phyloP scores from a whole-genome alignment of 371 early-diverging fungal genomes.

The Mucor lusitanicus region DNA sequence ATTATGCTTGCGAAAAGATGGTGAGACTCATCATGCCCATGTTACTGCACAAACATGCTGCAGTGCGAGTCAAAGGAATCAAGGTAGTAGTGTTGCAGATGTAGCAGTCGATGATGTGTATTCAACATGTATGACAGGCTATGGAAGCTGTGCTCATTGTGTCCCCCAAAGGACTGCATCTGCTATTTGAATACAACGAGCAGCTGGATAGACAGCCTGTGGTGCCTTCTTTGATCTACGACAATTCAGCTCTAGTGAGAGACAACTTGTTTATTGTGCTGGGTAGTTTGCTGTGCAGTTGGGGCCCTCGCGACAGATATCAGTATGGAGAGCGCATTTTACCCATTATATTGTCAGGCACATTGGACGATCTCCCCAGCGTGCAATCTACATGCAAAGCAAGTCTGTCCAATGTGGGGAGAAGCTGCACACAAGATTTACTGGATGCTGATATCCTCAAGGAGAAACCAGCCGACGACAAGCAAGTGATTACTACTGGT shows the following conservation, averaged over 20 bases:
- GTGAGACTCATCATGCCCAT: conserved; percentile 16
- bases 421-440: conserved; percentile 27
- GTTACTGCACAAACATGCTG: conserved; percentile 29
- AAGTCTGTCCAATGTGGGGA: conserved; percentile 14
- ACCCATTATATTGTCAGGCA: conserved; percentile 29
- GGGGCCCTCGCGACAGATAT: conserved; percentile 34
- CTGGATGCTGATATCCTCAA: conserved; percentile 28
- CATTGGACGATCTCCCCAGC: conserved; percentile 25
- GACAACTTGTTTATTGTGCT: conserved; percentile 14
- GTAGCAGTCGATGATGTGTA: no score
- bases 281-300: conserved; percentile 20
- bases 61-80: conserved; percentile 32
- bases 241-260: conserved; percentile 33
- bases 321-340: conserved; percentile 28
- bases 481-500: conserved; percentile 12
- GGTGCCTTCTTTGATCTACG: conserved; percentile 24
- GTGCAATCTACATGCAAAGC: conserved; percentile 18
- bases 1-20: conserved; percentile 32
- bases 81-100: conserved; percentile 15
- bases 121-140: not conserved
- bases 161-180: conserved; percentile 16
- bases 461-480: not conserved
- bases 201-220: conserved; percentile 15
- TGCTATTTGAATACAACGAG: conserved; percentile 23
- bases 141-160: conserved; percentile 16